Base-by-base conservation (phyloP, 176 grass and related monocot species). In the Secale cereale region DNA sequence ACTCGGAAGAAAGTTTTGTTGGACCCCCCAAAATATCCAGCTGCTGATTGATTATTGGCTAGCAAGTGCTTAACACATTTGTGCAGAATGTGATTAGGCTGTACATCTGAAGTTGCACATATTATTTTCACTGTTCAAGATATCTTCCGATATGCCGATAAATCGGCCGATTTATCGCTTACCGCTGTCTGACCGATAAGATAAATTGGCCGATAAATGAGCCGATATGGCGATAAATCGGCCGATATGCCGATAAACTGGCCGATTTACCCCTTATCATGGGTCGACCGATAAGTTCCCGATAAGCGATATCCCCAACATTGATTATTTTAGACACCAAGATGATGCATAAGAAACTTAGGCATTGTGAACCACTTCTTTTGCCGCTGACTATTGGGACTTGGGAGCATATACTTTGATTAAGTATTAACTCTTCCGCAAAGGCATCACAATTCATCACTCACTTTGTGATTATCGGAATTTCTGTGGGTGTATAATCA, bases 271-370 rank as follows among this genome's bases (percentile, higher is more conserved):
- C n/a, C n/a, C n/a, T n/a, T n/a, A n/a, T n/a, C n/a, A n/a, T n/a
- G n/a, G n/a, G n/a, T n/a, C n/a, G n/a, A n/a, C n/a, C n/a, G n/a
- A n/a, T n/a, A n/a, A n/a, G n/a, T n/a, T n/a, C n/a, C n/a, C n/a
- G n/a, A n/a, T n/a, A n/a, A n/a, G n/a, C n/a, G n/a, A n/a, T n/a
- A n/a, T n/a, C n/a, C n/a, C n/a, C n/a, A n/a, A n/a, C n/a, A n/a
- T n/a, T n/a, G n/a, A 35, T 61, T 4, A 48, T 13, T 29, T 70
- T n/a, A 70, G 33, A 27, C 71, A 35, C 23, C 10, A 48, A 76
- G 52, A 27, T 77, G n/a, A 33, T 82, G 25, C 4, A 46, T 87
- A 20, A 54, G 77, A 8, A 45, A 57, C 74, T 78, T 83, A 78
- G 65, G 41, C 81, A 40, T 43, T 37, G n/a, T 30, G 41, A 71